A percentile compares a stretch with the other conserved stretches of the same genome.
These are phyloP conservation scores for Trichoderma atrobrunneum DNA, from an alignment of 2,329 filamentous ascomycete species.

Conservation along the genomic window DNA sequence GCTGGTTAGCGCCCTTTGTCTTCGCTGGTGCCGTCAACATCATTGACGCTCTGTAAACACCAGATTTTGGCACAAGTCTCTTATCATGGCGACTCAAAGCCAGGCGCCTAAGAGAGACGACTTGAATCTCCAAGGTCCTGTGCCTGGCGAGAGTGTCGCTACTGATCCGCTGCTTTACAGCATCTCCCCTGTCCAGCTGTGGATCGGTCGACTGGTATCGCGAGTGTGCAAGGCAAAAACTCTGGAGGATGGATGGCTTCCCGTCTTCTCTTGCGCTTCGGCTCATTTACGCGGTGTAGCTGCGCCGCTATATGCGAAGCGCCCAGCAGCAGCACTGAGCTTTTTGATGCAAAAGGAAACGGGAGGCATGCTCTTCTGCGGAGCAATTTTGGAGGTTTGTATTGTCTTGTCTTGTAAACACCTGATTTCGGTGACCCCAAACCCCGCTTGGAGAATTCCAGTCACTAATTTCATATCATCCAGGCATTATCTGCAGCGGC, in stretches of 20 bases:
- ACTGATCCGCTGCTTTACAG: neutral
- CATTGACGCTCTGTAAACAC: neutral
- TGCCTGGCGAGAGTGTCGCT: neutral
- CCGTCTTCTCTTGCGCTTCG: neutral
- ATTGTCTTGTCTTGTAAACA: neutral
- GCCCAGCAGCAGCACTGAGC: neutral
- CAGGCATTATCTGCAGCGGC: neutral
- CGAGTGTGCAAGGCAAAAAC: neutral
- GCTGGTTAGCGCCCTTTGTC: neutral
- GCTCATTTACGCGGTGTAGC: neutral
- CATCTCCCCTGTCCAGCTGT: neutral
- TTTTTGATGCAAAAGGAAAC: neutral
- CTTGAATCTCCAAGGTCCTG: neutral
- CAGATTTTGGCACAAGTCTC: neutral
- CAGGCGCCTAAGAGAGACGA: neutral
- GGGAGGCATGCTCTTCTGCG: neutral
- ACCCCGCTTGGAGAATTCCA: neutral
- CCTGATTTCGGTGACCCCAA: neutral
- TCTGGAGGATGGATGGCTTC: neutral
- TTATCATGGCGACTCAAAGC: neutral
- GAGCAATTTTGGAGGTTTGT: neutral
- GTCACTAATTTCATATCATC: neutral
- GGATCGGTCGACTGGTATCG: neutral
- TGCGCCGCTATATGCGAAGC: neutral
- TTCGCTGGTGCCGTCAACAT: neutral